Evolutionary conservation across 345 rosid genomes (phyloP), one percentile per base, ranked within the genome.

Genomic region (Ailanthus altissimus): DNA sequence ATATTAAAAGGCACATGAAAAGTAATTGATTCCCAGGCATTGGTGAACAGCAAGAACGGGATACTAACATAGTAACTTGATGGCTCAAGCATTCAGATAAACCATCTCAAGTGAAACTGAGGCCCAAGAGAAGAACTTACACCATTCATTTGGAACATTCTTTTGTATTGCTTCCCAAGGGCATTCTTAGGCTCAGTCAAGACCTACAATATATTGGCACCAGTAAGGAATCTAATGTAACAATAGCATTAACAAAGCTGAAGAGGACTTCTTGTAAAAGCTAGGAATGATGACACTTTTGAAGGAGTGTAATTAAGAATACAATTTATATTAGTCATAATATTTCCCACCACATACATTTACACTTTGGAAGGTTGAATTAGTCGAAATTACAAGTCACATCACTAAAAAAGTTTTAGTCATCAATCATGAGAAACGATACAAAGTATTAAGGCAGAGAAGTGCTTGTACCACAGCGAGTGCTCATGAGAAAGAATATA

Each of bases 101-200:
- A 40, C 51, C 40, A 66, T 58, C 45, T 8, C 45, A 42, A 21
- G 9, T 40, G 54, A 61, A 77, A 71, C 1, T 50, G 59, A n/a
- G 77, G 62, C 66, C 15, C 61, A 14, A 75, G 56, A 61, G 18
- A 58, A 73, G 32, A 63, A 83, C 94, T 88, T 87, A 96, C 99
- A 20, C 89, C 91, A 85, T 93, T 96, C 91, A 94, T 86, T 82
- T 90, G 92, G 85, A 93, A 96, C 93, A 94, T 85, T 86, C 90
- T 96, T 85, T 78, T 89, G 87, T 96, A 96, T 79, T 96, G 99
- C 93, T 92, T 96, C 64, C 94, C 95, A 58, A 96, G 90, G 43
- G 99, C 98, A 84, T 96, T 96, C 83, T 92, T 96, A 47, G 98
- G 99, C 79, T 96, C 98, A 0, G 97, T 89, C 78, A 96, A 84